Evolutionary conservation across 768 basidiomycete genomes (phyloP), one percentile per base, ranked within the genome.

Genomic region (Rickenella mellea): DNA sequence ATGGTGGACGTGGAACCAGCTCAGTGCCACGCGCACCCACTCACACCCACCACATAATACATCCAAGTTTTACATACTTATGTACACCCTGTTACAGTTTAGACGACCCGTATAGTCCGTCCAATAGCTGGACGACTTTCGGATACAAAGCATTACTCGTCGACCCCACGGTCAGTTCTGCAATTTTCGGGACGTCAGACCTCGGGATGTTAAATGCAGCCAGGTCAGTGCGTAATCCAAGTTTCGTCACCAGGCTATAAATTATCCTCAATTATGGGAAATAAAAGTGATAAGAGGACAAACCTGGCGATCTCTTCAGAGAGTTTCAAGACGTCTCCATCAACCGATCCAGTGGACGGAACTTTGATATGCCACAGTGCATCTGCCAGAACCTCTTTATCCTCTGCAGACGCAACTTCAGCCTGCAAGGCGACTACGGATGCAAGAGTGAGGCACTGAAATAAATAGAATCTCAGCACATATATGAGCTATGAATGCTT

Each of bases 371-470:
- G 75, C 53, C 74, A 76, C 22, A 85, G 57, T 1, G 73, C 61
- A 25, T 64, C 60, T 4, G 80, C 74, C 2, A 84, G 68, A 44
- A 61, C 66, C 45, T 74, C 67, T 55, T 83, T 84, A 54, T 84
- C 71, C 41, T 77, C 72, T n/a, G 70, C 56, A 2, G 74, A 72
- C 4, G 72, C 78, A 19, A 69, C 55, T 45, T 75, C 68, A 1
- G 80, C 70, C 57, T 81, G 72, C 19, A 84, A 58, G 1, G 56
- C 63, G 14, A 86, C 73, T 24, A 77, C 77, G 1, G 81, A 71
- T 4, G 76, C 71, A 19, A 87, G 70, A 5, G 83, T 86, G 41
- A 85, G 64, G 55, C 84, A 86, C 83, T 86, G 40, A 27, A 28
- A 26, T 41, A 32, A 40, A 21, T 6, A 32, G 24, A 29, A 9